Percentiles rank a stretch among this genome's conserved stretches.
These are phyloP conservation scores for Podochytrium sp. DNA, from an alignment of 192 early-diverging fungal species.

Conservation along the genomic window DNA sequence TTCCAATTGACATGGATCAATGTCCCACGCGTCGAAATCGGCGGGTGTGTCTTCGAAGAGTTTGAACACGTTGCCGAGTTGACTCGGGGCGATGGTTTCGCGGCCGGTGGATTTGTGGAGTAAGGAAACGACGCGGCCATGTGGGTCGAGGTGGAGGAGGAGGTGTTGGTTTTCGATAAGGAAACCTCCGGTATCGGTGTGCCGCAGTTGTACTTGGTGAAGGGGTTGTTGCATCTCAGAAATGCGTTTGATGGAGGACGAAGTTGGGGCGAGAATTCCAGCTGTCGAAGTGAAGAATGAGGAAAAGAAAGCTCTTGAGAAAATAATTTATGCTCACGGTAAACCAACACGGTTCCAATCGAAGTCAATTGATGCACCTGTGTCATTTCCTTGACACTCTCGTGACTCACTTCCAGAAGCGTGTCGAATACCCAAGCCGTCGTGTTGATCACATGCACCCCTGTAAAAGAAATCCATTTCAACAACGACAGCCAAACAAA, in stretches of 20 bases:
- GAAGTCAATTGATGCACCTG: conserved; percentile 14
- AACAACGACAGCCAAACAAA: not conserved
- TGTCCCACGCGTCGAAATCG: conserved; percentile 61
- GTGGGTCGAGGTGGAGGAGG: not conserved
- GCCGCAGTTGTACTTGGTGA: not conserved
- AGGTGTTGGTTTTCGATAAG: conserved; percentile 1
- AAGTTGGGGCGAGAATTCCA: not conserved
- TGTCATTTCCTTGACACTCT: not conserved
- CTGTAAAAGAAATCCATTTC: not conserved
- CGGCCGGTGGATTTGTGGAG: conserved; percentile 33
- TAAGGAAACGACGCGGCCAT: conserved; percentile 13
- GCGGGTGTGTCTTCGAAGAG: conserved; percentile 85
- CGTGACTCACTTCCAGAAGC: conserved; percentile 26
- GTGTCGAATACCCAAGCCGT: conserved; percentile 34
- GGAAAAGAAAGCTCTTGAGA: not conserved
- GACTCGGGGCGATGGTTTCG: conserved; percentile 55
- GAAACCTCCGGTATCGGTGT: not conserved
- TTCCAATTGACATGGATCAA: conserved; percentile 93
- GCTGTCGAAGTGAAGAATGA: not conserved
- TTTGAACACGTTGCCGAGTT: conserved; percentile 73
- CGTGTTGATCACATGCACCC: conserved; percentile 39
- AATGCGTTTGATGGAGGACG: not conserved
- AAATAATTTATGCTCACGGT: conserved; percentile 9
- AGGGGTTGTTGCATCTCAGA: not conserved
- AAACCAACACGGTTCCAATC: conserved; percentile 22